phyloP scores from a whole-genome alignment of 169 alveolate species.

The Plasmodium cynomolgi region DNA sequence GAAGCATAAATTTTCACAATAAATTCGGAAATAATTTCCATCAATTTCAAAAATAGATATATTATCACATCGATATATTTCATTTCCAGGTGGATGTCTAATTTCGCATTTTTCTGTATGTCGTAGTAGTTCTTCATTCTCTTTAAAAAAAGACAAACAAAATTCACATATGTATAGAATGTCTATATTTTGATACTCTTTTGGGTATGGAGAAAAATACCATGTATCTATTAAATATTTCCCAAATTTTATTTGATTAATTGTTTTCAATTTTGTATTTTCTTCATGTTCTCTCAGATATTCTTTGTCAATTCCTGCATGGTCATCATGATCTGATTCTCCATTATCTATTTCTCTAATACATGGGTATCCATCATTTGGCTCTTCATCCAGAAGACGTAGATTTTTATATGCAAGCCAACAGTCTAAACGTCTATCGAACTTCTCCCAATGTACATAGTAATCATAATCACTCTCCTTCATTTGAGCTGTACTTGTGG shows the following conservation, averaged over 20 bases:
- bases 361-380: constrained; percentile 78
- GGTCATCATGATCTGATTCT: constrained; percentile 82
- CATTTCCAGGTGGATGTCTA: constrained; percentile 98
- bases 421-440: constrained; percentile 91
- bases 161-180: constrained; percentile 95
- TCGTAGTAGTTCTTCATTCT: constrained; percentile 89
- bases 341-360: constrained; percentile 76
- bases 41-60: constrained; percentile 97
- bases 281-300: constrained; percentile 94
- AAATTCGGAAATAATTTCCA: constrained; percentile 93
- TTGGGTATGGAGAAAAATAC: constrained; percentile 99
- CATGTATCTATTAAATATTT: constrained; percentile 95
- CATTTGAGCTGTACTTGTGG: constrained; percentile 5
- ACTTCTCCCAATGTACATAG: constrained; percentile 91
- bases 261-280: constrained; percentile 95
- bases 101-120: constrained; percentile 91
- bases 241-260: constrained; percentile 94
- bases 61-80: constrained; percentile 94
- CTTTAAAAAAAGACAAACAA: constrained; percentile 93
- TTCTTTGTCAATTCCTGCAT: constrained; percentile 92
- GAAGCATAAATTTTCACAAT: constrained; percentile 97
- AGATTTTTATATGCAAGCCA: constrained; percentile 90
- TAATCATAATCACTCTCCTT: constrained; percentile 87
- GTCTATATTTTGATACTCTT: constrained; percentile 93
- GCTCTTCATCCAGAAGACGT: constrained; percentile 86